Evolutionary conservation across 1,139 yeast species (phyloP), one percentile per base, ranked within the genome.

Genomic region (Zygoascus sp.): DNA sequence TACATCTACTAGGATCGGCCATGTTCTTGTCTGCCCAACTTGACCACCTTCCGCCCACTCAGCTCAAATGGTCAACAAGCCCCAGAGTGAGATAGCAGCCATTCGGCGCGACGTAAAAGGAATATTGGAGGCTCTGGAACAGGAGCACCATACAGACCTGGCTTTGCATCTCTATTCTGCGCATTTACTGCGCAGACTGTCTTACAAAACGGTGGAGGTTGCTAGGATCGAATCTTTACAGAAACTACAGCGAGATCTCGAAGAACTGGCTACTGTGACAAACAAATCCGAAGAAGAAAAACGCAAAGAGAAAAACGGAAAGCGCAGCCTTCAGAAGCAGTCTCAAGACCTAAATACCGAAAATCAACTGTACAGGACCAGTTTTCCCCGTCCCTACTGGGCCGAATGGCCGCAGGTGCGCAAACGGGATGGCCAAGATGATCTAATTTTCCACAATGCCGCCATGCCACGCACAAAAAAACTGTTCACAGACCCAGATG

Each of bases 121-220:
- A 9, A 44, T 58, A 3, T 32, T 59, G 30, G 47, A 43, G 15
- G 35, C 50, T 32, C 53, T 62, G 20, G 66, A 62, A 34, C 27
- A 44, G 13, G 52, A 50, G 42, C 63, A 62, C 46, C 57, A 55
- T 20, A 40, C 28, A 10, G 54, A 62, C 40, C 50, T 63, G 15
- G 50, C 65, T 7, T 52, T 55, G 28, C 68, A 64, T 47, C 49
- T 64, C 13, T 63, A 60, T 43, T 51, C 62, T 7, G 56, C 60
- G 10, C 53, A 50, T 44, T 48, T 59, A 27, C 36, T 61, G 21
- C 53, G 49, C 17, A 22, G 50, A 11, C 28, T 35, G 9, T 19
- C 30, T 23, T 38, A 42, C 20, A 15, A 8, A 38, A n/a, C 28
- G n/a, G 7, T 25, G 28, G n/a, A 10, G 7, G 4, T n/a, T 25